A percentile compares a stretch with the other conserved stretches of the same genome.
phyloP scores from a whole-genome alignment of 495 filamentous ascomycete genomes.

The Aspergillus panamensis region DNA sequence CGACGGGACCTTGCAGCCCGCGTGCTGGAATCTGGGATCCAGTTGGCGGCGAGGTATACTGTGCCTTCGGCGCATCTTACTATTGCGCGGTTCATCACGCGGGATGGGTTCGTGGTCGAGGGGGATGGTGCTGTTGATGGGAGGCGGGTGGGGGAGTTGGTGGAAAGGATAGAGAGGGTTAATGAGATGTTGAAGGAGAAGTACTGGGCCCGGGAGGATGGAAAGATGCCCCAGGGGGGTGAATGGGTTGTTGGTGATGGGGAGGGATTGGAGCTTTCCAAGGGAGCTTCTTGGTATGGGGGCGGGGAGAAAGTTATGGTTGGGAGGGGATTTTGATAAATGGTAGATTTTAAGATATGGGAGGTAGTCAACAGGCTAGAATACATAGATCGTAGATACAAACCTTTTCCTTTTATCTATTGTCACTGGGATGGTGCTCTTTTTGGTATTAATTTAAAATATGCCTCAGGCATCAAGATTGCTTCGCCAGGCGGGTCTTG shows the following conservation, averaged over 20 bases:
- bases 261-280: conserved; percentile 64
- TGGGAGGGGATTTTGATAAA: conserved; percentile 52
- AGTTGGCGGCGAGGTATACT: conserved; percentile 70
- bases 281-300: conserved; percentile 80
- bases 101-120: conserved; percentile 41
- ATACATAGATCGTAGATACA: too few species aligned
- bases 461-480: conserved; percentile 10
- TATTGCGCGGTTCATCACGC: conserved; percentile 70
- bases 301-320: conserved; percentile 60
- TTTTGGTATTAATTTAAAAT: not conserved
- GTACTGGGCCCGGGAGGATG: conserved; percentile 58
- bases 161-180: conserved; percentile 67
- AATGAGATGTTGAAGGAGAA: conserved; percentile 65
- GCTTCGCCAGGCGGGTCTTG: conserved; percentile 27
- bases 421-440: not conserved
- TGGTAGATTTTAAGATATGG: not conserved
- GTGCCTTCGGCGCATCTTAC: conserved; percentile 89
- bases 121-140: conserved; percentile 25
- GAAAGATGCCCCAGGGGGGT: conserved; percentile 42
- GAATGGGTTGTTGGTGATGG: conserved; percentile 78
- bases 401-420: not conserved
- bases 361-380: not conserved
- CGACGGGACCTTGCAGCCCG: conserved; percentile 69
- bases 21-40: conserved; percentile 54
- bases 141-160: conserved; percentile 53